Evolutionary conservation across 2,329 filamentous ascomycete genomes (phyloP).

Genomic region (Pyrenophora tritici-repentis): DNA sequence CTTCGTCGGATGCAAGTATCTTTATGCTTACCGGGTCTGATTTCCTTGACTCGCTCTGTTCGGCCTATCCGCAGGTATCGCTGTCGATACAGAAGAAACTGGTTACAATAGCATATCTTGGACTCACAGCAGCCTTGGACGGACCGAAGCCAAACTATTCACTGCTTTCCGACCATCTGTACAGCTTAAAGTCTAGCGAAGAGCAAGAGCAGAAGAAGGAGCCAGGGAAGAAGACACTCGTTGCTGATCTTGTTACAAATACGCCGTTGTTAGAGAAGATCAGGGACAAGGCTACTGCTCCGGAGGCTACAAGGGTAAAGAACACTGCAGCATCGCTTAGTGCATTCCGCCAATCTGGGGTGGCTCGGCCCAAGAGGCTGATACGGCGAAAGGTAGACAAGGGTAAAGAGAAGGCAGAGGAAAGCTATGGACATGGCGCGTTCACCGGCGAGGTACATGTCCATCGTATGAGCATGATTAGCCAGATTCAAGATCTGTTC

Average conservation of each 20-base stretch:
- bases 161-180: conserved; percentile 80
- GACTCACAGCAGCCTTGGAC: conserved; percentile 72
- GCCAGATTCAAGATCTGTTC: conserved; percentile 92
- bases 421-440: conserved; percentile 42
- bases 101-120: conserved; percentile 75
- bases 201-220: conserved; percentile 60
- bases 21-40: conserved; percentile 84
- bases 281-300: conserved; percentile 57
- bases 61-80: conserved; percentile 68
- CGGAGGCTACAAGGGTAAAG: conserved; percentile 60
- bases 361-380: conserved; percentile 58
- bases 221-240: conserved; percentile 62
- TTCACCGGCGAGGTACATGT: conserved; percentile 64
- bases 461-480: conserved; percentile 82
- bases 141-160: conserved; percentile 71
- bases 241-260: conserved; percentile 78
- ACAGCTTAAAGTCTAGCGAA: conserved; percentile 74
- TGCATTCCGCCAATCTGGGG: conserved; percentile 59
- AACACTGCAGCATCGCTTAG: conserved; percentile 66
- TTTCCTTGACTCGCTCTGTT: conserved; percentile 76
- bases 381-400: conserved; percentile 66
- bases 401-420: conserved; percentile 61
- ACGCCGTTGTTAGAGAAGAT: conserved; percentile 75
- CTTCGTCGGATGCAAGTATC: conserved; percentile 60
- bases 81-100: conserved; percentile 68